Base-by-base conservation (phyloP, 2,329 filamentous ascomycete species). In the Ophiocordyceps robertsii region DNA sequence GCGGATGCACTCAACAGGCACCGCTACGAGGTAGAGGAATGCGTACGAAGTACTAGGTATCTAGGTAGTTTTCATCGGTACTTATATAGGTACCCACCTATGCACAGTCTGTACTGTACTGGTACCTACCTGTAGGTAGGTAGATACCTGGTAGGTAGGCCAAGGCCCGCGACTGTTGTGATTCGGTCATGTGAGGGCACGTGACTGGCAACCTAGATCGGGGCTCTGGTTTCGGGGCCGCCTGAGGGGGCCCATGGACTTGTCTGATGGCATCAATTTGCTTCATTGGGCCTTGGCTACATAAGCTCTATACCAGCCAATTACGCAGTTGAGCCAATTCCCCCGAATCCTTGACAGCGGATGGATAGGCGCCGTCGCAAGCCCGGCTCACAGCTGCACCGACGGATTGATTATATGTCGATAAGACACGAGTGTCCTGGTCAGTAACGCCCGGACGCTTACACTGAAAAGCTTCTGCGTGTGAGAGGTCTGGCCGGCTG, bases 201-300 rank as follows among this genome's bases (percentile, higher is more conserved):
- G 53, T 55, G 53, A 55, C 42, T 40, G 29, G 5, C 24, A 44
- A 44, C 45, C 44, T 36, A 16, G 33, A 3, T 14, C 17, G 33
- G 14, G 19, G 24, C 6, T 27, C 24, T 27, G 24, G 24, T 27
- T 36, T 36, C 33, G 14, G 33, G n/a, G 13, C 8, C 33, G 16
- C 33, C 16, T 50, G 49, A 50, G 51, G 52, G 50, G 50, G 49
- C 38, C 39, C 41, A 51, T 51, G 46, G 42, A 46, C 14, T 43
- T 44, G 50, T 48, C 43, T 44, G 50, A 51, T 44, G 44, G 44
- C 48, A 47, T 48, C 46, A 48, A 45, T 49, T 49, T 48, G 46
- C 46, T 47, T 46, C 46, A 48, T 48, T 49, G 48, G 49, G 46
- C 50, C 44, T 49, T 48, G 43, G 47, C 47, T 44, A 41, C 24